These are phyloP conservation scores for Geranium rotundifolium DNA, from an alignment of 345 rosid genomes.

Conservation along the genomic window DNA sequence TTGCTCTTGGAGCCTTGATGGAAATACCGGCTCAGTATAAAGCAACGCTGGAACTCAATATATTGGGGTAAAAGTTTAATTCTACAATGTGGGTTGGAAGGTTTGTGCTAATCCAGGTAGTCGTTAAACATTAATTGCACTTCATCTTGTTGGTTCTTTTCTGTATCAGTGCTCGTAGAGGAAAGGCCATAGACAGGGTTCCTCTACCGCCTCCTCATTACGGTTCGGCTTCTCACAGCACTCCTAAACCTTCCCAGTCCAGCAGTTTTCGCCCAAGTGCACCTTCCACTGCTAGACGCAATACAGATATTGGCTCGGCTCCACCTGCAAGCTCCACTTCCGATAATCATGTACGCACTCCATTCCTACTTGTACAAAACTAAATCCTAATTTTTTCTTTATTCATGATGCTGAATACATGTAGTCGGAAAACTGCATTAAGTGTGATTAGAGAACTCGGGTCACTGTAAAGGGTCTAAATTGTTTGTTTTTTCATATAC, in stretches of 20 bases:
- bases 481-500: too few species aligned
- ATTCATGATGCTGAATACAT: too few species aligned
- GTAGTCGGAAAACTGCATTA: too few species aligned
- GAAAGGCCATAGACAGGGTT: conserved; percentile 33
- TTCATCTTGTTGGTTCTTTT: background rate
- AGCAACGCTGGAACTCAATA: conserved; percentile 36
- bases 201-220: conserved; percentile 52
- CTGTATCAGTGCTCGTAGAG: conserved; percentile 23
- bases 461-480: too few species aligned
- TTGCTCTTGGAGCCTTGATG: conserved; percentile 43
- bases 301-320: conserved; percentile 12
- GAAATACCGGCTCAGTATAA: conserved; percentile 43
- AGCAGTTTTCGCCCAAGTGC: conserved; percentile 38
- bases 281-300: conserved; percentile 21
- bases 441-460: too few species aligned
- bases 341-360: conserved; percentile 8
- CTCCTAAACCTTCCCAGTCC: conserved; percentile 25
- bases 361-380: too few species aligned
- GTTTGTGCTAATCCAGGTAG: background rate
- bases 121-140: too few species aligned
- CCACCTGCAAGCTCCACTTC: conserved; percentile 29
- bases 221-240: conserved; percentile 17
- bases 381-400: too few species aligned
- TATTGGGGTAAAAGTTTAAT: conserved; percentile 27
- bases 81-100: background rate